Percentiles rank a stretch among this genome's conserved stretches.
phyloP scores from a whole-genome alignment of 306 rosid genomes.

The Rosa lucieae region DNA sequence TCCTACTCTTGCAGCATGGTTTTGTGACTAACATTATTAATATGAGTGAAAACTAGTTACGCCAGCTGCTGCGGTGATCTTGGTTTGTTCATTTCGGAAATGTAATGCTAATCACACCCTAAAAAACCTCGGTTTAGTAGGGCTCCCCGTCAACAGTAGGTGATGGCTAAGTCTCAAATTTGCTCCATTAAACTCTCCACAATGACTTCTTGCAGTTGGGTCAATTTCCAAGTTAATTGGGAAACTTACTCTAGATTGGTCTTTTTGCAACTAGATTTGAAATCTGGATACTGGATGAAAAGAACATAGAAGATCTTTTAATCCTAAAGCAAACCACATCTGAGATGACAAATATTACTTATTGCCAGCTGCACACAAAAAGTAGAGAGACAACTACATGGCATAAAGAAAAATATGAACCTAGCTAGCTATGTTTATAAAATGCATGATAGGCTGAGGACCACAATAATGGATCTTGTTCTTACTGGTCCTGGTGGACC shows the following conservation, averaged over 20 bases:
- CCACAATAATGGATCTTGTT: conserved; percentile 23
- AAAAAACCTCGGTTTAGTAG: not conserved
- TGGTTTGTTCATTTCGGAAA: not conserved
- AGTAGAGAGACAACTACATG: not conserved
- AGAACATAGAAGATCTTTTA: not conserved
- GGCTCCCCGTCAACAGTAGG: not conserved
- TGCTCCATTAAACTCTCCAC: not conserved
- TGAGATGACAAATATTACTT: not conserved
- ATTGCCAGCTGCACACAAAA: conserved; percentile 3
- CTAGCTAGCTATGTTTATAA: not conserved
- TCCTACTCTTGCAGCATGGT: not conserved
- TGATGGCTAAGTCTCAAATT: not conserved
- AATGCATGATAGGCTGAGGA: conserved; percentile 16
- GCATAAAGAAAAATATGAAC: not conserved
- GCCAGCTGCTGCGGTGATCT: not conserved
- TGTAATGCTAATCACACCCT: not conserved
- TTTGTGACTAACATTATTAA: not conserved
- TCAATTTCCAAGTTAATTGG: not conserved
- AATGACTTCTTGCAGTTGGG: not conserved
- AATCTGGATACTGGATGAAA: not conserved
- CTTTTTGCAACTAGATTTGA: not conserved
- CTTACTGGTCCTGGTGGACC: conserved; percentile 29
- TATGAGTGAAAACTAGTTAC: not conserved
- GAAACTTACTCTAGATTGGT: not conserved
- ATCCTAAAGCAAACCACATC: not conserved